These are phyloP conservation scores for Trametes gibbosa DNA, from an alignment of 768 basidiomycete species.

Conservation along the genomic window DNA sequence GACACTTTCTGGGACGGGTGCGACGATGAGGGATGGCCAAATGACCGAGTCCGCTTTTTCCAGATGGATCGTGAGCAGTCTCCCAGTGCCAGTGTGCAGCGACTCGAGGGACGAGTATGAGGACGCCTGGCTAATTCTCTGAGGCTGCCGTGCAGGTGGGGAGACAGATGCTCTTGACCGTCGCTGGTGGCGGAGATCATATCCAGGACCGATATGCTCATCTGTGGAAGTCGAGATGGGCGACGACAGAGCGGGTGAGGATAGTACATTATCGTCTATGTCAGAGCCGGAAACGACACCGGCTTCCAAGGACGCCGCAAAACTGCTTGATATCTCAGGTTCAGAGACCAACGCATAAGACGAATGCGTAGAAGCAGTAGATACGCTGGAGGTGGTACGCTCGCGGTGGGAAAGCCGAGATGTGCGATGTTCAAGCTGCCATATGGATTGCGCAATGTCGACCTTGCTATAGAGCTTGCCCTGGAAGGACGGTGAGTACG, in stretches of 20 bases:
- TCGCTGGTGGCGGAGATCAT: conserved; percentile 14
- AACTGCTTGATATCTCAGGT: conserved; percentile 80
- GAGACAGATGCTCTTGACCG: conserved; percentile 16
- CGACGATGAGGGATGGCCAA: conserved; percentile 79
- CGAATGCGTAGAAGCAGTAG: conserved; percentile 74
- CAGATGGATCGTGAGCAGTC: conserved; percentile 73
- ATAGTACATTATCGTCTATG: conserved; percentile 53
- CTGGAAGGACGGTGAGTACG: conserved; percentile 33
- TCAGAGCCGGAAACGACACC: conserved; percentile 59
- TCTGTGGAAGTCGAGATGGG: conserved; percentile 61
- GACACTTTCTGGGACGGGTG: conserved; percentile 64
- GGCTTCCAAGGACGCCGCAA: conserved; percentile 78
- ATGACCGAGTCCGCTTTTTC: conserved; percentile 79
- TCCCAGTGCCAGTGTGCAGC: conserved; percentile 54
- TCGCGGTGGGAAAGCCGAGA: conserved; percentile 57
- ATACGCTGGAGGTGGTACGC: conserved; percentile 72
- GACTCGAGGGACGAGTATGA: conserved; percentile 80
- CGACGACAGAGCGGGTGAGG: conserved; percentile 62
- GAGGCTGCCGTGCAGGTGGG: conserved; percentile 11
- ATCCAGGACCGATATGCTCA: conserved; percentile 20
- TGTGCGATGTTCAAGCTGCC: conserved; percentile 76
- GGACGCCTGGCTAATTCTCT: conserved; percentile 52
- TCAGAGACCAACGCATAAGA: conserved; percentile 85
- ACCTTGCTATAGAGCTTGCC: conserved; percentile 72
- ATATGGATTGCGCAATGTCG: conserved; percentile 62